phyloP scores from a whole-genome alignment of 2,329 filamentous ascomycete species.

The Fusarium sp. region DNA sequence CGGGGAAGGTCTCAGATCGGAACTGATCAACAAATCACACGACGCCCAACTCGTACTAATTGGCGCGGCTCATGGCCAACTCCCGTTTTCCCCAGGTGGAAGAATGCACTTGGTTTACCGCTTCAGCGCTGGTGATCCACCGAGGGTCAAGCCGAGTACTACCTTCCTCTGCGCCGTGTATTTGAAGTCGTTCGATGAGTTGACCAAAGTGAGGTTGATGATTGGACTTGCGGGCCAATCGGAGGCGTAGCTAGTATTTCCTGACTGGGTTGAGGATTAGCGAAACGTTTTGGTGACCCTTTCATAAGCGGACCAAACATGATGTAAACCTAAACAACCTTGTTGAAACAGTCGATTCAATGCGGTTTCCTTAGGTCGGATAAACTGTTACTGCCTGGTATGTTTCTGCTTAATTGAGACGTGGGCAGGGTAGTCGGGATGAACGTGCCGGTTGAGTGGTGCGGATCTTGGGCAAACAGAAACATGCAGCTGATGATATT shows the following conservation, averaged over 20 bases:
- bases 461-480: not conserved
- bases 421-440: not conserved
- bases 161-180: not conserved
- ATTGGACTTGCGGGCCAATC: not conserved
- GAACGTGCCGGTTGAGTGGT: not conserved
- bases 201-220: not conserved
- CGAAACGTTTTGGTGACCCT: not conserved
- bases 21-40: slow-evolving; percentile 8
- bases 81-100: slow-evolving; percentile 2
- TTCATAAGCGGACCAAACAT: slow-evolving; percentile 21
- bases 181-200: not conserved
- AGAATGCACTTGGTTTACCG: not conserved
- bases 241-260: not conserved
- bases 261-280: not conserved
- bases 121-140: not conserved
- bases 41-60: not conserved
- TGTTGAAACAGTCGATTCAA: not conserved
- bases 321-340: not conserved
- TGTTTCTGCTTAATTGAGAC: not conserved
- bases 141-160: not conserved
- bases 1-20: slow-evolving; percentile 8
- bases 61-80: slow-evolving; percentile 1
- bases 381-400: not conserved
- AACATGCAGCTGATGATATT: not conserved
- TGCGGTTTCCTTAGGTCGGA: not conserved